Evolutionary conservation across 768 basidiomycete species (phyloP).

Genomic region (Peribolospora baueri): DNA sequence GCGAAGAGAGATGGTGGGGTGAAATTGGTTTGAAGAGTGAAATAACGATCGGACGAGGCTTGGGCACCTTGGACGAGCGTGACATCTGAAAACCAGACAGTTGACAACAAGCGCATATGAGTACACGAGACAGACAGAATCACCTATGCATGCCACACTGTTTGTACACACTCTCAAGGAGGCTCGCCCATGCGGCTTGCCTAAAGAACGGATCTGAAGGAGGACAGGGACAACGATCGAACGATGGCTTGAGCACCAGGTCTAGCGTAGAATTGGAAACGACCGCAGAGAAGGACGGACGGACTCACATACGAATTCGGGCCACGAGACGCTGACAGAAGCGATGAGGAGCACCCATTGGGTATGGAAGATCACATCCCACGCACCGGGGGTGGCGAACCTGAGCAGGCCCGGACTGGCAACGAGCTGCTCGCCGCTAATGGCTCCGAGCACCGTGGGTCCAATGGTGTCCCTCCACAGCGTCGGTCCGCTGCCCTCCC

Average conservation of each 20-base stretch:
- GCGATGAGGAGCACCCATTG: conserved; percentile 70
- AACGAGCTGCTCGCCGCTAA: conserved; percentile 72
- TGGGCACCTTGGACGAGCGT: conserved; percentile 1
- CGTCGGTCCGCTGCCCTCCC: too few relatives aligned
- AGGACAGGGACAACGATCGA: neutral
- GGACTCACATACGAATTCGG: conserved; percentile 38
- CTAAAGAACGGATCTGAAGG: conserved; percentile 60
- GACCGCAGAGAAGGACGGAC: too few relatives aligned
- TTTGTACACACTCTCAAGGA: conserved; percentile 20
- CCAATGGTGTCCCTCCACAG: conserved; percentile 44
- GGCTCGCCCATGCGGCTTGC: conserved; percentile 66
- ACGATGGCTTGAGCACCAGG: neutral
- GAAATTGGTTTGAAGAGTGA: conserved; percentile 19
- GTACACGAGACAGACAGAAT: neutral
- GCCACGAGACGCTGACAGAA: conserved; percentile 93
- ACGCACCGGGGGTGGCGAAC: conserved; percentile 75
- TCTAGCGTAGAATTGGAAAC: too few relatives aligned
- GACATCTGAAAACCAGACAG: conserved; percentile 5
- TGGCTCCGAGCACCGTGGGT: conserved; percentile 70
- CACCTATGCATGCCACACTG: conserved; percentile 17
- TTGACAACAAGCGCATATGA: neutral
- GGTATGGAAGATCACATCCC: conserved; percentile 78
- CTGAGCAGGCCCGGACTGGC: conserved; percentile 64
- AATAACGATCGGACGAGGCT: neutral
- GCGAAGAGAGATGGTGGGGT: conserved; percentile 45